phyloP scores from a whole-genome alignment of 2,329 filamentous ascomycete species.

The Fusarium haematococcum region DNA sequence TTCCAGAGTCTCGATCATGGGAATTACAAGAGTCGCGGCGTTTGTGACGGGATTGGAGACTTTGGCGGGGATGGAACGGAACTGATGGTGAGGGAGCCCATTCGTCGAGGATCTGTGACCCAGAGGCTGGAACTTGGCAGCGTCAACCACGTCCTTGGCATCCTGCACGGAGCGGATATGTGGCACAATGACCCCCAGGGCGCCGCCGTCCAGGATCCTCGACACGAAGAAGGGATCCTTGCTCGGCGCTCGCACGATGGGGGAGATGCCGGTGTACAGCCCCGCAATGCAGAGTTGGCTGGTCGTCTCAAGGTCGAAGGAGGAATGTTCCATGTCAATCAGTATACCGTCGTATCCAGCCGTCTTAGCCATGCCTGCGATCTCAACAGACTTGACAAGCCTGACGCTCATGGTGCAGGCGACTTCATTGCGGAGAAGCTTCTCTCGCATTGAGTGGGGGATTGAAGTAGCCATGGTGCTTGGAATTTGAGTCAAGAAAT shows the following conservation, averaged over 20 bases:
- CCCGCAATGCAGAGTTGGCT: slow-evolving; percentile 48
- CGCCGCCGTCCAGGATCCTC: slow-evolving; percentile 41
- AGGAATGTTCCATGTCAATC: slow-evolving; percentile 54
- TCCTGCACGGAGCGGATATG: slow-evolving; percentile 42
- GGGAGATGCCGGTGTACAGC: slow-evolving; percentile 45
- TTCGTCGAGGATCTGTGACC: slow-evolving; percentile 40
- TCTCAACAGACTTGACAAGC: slow-evolving; percentile 45
- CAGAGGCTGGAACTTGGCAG: slow-evolving; percentile 44
- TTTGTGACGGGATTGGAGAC: slow-evolving; percentile 36
- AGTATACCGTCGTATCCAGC: slow-evolving; percentile 51
- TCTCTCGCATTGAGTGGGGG: slow-evolving; percentile 43
- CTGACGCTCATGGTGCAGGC: slow-evolving; percentile 48
- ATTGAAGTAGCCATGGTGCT: slow-evolving; percentile 36
- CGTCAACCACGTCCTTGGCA: slow-evolving; percentile 41
- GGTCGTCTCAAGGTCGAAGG: slow-evolving; percentile 48
- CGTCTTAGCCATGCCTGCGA: slow-evolving; percentile 50
- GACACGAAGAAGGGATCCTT: slow-evolving; percentile 44
- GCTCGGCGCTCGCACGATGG: slow-evolving; percentile 41
- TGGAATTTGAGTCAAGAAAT: background rate
- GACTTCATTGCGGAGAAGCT: slow-evolving; percentile 41
- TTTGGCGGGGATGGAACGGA: slow-evolving; percentile 38
- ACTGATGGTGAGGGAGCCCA: slow-evolving; percentile 36
- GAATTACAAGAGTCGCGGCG: slow-evolving; percentile 40
- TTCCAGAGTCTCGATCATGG: slow-evolving; percentile 47
- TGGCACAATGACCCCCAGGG: slow-evolving; percentile 43